These are phyloP conservation scores for Leptomonas seymouri DNA, from an alignment of 208 protist genomes.

Conservation along the genomic window DNA sequence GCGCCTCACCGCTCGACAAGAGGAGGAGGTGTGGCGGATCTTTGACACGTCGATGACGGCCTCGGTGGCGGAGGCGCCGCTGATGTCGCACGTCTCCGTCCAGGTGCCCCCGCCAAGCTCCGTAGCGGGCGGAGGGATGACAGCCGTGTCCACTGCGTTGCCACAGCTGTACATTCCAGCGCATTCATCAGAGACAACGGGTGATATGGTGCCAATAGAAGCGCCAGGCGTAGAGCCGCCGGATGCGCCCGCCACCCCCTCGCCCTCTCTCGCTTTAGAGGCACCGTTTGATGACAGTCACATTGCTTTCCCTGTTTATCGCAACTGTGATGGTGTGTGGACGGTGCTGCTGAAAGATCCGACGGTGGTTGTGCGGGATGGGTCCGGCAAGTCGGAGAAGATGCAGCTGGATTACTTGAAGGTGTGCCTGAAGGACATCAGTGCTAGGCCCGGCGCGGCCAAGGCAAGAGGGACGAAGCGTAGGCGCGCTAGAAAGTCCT, in stretches of 20 bases:
- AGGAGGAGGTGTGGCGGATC: conserved; percentile 74
- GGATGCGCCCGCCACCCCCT: background rate
- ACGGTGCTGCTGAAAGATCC: conserved; percentile 86
- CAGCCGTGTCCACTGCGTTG: background rate
- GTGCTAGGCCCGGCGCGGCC: background rate
- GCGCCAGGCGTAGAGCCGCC: background rate
- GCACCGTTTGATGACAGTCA: conserved; percentile 30
- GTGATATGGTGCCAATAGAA: background rate
- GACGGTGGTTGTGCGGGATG: conserved; percentile 64
- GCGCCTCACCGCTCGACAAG: conserved; percentile 58
- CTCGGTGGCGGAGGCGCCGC: conserved; percentile 58
- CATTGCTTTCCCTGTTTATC: conserved; percentile 77
- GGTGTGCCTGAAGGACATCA: conserved; percentile 44
- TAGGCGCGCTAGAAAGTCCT: conserved; percentile 16
- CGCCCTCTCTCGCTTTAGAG: background rate
- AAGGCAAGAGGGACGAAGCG: background rate
- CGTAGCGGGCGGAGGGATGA: conserved; percentile 11
- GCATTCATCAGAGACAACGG: background rate
- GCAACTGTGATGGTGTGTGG: conserved; percentile 73
- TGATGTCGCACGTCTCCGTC: conserved; percentile 59
- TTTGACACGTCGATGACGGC: conserved; percentile 80
- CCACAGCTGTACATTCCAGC: conserved; percentile 16
- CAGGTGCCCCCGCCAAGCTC: conserved; percentile 37
- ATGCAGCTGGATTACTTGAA: conserved; percentile 83
- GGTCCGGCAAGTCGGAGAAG: conserved; percentile 55